Base-by-base conservation (phyloP, 169 alveolate species). In the Cryptosporidium ubiquitum region DNA sequence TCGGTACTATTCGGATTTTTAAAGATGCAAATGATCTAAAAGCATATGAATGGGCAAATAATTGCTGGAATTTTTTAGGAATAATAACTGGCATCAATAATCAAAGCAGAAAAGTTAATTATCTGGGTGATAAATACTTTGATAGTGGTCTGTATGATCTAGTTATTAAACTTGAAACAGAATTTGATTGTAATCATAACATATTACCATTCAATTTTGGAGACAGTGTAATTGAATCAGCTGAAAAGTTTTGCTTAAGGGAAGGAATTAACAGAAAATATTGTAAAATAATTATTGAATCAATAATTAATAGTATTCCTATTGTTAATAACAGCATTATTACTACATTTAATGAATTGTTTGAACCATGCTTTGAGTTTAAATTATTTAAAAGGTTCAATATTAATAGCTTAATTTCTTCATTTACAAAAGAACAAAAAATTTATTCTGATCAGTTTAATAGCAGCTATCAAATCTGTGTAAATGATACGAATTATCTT, bases 161-260 rank as follows among this genome's bases (percentile, higher is more conserved):
- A 0, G 26, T 61, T 33, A 31, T 79, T 44, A 18, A 23, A 29
- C n/a, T 79, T 14, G 66, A 35, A 23, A 12, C 39, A 6, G 51
- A 61, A 12, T 44, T 31, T 16, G 40, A 52, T 14, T 31, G 47
- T 3, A 5, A 18, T 16, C 14, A 57, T 20, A 71, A 71, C 9
- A 64, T 16, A 26, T 12, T 79, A 26, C 89, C 89, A 6, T 79
- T 40, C 61, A 79, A 79, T 61, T 35, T 42, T 20, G 89, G 74
- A 14, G 79, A 79, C 52, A 79, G 58, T 39, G n/a, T 61, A 5
- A 7, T 60, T 37, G 66, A 29, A 26, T 61, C 68, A 3, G 79
- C 66, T 6, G 68, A 64, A 40, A 79, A 79, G 68, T 79, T 79
- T 18, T 79, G 89, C 23, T 37, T 42, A 47, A 79, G 89, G 66